Conservation (phyloP, 192 early-diverging fungal genomes). For the Pecoramyces ruminantium region DNA sequence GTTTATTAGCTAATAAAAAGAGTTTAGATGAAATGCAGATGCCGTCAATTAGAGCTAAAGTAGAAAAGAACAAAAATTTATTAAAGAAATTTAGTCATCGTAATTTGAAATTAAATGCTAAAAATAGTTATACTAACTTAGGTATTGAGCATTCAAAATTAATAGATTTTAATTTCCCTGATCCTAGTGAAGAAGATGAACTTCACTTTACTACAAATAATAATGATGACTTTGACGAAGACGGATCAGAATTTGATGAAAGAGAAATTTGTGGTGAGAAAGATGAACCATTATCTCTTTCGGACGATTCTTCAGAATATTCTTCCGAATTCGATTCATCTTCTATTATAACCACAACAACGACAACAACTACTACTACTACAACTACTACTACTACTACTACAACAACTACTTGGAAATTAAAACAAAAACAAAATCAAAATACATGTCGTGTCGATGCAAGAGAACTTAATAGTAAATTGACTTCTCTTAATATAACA, state of each 20-base stretch:
- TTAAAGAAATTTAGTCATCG: neutral
- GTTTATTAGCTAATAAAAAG: neutral
- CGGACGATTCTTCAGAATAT: neutral
- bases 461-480: neutral
- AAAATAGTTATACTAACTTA: neutral
- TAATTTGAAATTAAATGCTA: neutral
- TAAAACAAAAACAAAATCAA: neutral
- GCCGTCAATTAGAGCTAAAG: neutral
- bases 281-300: neutral
- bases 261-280: neutral
- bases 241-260: neutral
- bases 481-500: neutral
- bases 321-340: neutral
- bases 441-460: neutral
- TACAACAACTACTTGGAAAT: neutral
- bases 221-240: neutral
- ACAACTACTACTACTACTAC: neutral
- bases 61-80: neutral
- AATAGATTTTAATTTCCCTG: neutral
- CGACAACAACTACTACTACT: neutral
- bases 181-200: neutral
- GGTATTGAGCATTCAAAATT: neutral
- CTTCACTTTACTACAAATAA: neutral
- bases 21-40: neutral
- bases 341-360: neutral